phyloP scores from a whole-genome alignment of 441 rosid species.

The Adansonia rubrostipa region DNA sequence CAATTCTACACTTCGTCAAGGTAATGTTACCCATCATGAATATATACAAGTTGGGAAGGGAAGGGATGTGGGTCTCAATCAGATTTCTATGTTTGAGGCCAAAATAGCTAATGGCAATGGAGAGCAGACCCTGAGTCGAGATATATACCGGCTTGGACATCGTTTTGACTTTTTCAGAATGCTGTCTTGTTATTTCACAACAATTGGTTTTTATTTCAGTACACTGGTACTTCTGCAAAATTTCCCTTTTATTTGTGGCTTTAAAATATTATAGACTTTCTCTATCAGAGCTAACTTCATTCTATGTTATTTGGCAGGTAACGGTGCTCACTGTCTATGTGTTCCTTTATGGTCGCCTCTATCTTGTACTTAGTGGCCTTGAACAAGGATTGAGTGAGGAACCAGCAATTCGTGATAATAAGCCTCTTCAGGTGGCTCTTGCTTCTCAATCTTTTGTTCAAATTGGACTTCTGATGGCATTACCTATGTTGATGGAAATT shows the following conservation, averaged over 20 bases:
- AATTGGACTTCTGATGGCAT: conserved; percentile 90
- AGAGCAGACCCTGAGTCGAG: conserved; percentile 96
- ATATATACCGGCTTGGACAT: conserved; percentile 94
- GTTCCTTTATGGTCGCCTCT: conserved; percentile 98
- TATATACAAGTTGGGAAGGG: conserved; percentile 99
- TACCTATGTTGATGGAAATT: conserved; percentile 99
- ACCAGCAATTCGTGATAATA: conserved; percentile 80
- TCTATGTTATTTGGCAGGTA: conserved; percentile 57
- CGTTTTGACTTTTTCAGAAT: conserved; percentile 97
- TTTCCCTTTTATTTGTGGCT: conserved; percentile 13
- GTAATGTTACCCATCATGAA: conserved; percentile 98
- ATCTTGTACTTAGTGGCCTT: conserved; percentile 96
- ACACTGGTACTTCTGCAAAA: conserved; percentile 62
- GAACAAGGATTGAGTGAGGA: conserved; percentile 75
- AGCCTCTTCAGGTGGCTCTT: conserved; percentile 95
- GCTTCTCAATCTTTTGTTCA: conserved; percentile 99
- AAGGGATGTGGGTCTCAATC: conserved; percentile 97
- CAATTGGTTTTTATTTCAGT: conserved; percentile 96
- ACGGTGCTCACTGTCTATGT: conserved; percentile 96
- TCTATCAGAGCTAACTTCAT: conserved; percentile 17
- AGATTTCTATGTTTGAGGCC: conserved; percentile 98
- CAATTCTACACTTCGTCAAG: conserved; percentile 98
- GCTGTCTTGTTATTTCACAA: conserved; percentile 96
- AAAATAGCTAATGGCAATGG: conserved; percentile 99
- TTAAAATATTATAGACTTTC: background rate